These are phyloP conservation scores for Paraphaeosphaeria sporulosa DNA, from an alignment of 2,329 filamentous ascomycete species.

Conservation along the genomic window DNA sequence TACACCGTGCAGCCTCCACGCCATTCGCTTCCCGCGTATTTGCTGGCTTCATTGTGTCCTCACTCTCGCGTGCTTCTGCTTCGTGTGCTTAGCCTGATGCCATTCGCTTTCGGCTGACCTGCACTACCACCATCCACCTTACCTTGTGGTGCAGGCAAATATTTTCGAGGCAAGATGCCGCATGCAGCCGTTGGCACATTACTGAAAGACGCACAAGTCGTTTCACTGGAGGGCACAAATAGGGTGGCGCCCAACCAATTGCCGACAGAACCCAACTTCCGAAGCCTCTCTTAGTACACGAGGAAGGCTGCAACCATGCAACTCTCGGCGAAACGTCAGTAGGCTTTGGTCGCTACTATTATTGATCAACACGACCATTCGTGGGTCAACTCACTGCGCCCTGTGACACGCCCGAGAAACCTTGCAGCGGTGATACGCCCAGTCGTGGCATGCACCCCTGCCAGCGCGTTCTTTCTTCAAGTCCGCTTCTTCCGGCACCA, in stretches of 20 bases:
- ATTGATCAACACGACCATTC: constrained; percentile 11
- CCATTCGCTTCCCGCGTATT: constrained; percentile 21
- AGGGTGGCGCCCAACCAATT: constrained; percentile 23
- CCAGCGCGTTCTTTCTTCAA: constrained; percentile 21
- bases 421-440: constrained; percentile 22
- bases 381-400: constrained; percentile 10
- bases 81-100: constrained; percentile 5
- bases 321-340: constrained; percentile 13
- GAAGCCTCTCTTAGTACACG: constrained; percentile 16
- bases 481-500: constrained; percentile 29
- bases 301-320: constrained; percentile 11
- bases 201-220: constrained; percentile 28
- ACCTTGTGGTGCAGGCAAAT: constrained; percentile 23
- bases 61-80: background rate
- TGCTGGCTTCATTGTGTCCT: background rate
- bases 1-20: constrained; percentile 19
- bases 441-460: constrained; percentile 25
- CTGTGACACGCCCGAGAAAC: constrained; percentile 25
- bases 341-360: constrained; percentile 14
- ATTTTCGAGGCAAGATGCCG: constrained; percentile 30
- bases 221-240: constrained; percentile 37
- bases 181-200: constrained; percentile 29
- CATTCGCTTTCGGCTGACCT: constrained; percentile 18
- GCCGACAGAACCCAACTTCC: constrained; percentile 13
- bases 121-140: constrained; percentile 21